These are phyloP conservation scores for Kurtzmaniella cleridarum DNA, from an alignment of 805 yeast genomes.

Conservation along the genomic window DNA sequence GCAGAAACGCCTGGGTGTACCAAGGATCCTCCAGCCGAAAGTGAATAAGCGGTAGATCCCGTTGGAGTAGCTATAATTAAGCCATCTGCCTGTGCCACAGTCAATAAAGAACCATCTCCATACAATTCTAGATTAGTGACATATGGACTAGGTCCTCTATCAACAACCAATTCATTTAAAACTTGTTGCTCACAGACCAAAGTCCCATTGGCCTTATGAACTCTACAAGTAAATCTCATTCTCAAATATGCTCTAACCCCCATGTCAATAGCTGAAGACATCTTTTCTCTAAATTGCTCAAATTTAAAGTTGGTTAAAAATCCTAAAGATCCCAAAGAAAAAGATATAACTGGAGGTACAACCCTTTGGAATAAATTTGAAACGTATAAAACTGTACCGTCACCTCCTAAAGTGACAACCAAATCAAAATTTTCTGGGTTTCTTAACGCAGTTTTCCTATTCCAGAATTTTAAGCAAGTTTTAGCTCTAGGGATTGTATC, in stretches of 20 bases:
- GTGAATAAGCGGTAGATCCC: constrained; percentile 92
- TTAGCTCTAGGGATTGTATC: constrained; percentile 42
- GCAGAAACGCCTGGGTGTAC: constrained; percentile 95
- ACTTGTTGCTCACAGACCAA: constrained; percentile 68
- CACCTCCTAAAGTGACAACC: constrained; percentile 42
- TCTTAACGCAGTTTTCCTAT: constrained; percentile 44
- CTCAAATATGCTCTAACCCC: constrained; percentile 76
- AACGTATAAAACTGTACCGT: constrained; percentile 41
- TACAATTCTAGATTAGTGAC: constrained; percentile 84
- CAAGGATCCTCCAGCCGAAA: constrained; percentile 92
- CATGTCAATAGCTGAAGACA: constrained; percentile 53
- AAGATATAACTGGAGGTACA: constrained; percentile 43
- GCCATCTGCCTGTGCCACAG: constrained; percentile 94
- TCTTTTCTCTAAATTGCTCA: constrained; percentile 58
- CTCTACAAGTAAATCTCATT: constrained; percentile 83
- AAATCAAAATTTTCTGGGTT: constrained; percentile 40
- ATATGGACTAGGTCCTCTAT: constrained; percentile 91
- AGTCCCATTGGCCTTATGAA: constrained; percentile 47
- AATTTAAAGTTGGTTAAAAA: constrained; percentile 72
- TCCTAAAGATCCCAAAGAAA: constrained; percentile 40
- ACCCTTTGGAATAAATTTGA: constrained; percentile 39
- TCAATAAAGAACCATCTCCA: constrained; percentile 79
- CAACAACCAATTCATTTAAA: constrained; percentile 83
- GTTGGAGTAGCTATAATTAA: constrained; percentile 91
- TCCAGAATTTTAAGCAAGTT: constrained; percentile 62